A percentile compares a stretch with the other conserved stretches of the same genome.
Evolutionary conservation across 306 rosid genomes (phyloP).

Genomic region (Cyclanthera cordifolia): DNA sequence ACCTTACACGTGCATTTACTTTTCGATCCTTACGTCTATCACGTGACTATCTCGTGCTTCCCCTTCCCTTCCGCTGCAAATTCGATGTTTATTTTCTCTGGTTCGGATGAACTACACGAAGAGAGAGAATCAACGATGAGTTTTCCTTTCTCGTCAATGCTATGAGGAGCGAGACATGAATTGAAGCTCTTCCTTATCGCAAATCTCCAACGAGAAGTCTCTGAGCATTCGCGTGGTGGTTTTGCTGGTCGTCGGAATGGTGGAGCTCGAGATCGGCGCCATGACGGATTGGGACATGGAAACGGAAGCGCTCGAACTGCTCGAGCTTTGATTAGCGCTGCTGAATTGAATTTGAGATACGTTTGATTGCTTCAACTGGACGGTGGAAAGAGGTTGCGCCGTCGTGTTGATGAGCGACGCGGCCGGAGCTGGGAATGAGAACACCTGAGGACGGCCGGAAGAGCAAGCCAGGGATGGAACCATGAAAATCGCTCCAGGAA

Average conservation of each 20-base stretch:
- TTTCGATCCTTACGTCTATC: slow-evolving; percentile 19
- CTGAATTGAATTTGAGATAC: slow-evolving; percentile 19
- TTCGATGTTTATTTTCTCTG: background rate
- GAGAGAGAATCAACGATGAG: background rate
- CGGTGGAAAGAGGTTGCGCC: slow-evolving; percentile 43
- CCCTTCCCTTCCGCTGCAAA: background rate
- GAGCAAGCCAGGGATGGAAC: slow-evolving; percentile 32
- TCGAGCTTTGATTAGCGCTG: slow-evolving; percentile 4
- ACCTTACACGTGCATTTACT: slow-evolving; percentile 23
- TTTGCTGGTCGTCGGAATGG: background rate
- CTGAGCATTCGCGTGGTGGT: slow-evolving; percentile 35
- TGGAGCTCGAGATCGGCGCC: slow-evolving; percentile 24
- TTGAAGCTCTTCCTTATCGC: slow-evolving; percentile 60
- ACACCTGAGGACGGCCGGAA: slow-evolving; percentile 38
- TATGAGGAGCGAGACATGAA: slow-evolving; percentile 51
- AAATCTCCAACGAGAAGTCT: slow-evolving; percentile 60
- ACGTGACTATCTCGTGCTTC: slow-evolving; percentile 51
- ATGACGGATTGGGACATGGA: slow-evolving; percentile 19
- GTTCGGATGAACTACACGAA: background rate
- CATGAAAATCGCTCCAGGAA: slow-evolving; percentile 43
- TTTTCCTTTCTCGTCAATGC: background rate
- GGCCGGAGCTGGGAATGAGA: slow-evolving; percentile 26
- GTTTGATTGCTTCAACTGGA: slow-evolving; percentile 33
- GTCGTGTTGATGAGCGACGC: slow-evolving; percentile 25
- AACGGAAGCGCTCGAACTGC: slow-evolving; percentile 15